Base-by-base conservation (phyloP, 306 rosid genomes). In the Cicer pinnatifidum region DNA sequence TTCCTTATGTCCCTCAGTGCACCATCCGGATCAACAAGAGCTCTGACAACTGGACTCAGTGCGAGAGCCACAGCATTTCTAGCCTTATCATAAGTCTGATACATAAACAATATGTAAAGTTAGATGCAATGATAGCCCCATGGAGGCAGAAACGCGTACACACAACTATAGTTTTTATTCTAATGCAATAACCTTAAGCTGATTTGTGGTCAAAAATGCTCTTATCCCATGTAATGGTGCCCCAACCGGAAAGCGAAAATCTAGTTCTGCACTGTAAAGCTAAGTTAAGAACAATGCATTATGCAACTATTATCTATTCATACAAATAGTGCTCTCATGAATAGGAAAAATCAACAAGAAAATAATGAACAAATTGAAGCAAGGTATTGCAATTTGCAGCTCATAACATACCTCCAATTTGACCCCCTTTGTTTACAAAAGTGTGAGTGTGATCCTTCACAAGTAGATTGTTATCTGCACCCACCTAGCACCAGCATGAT, bases 21-120 rank as follows among this genome's bases (percentile, higher is more conserved):
- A 72, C 89, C 99, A 86, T 94, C 97, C 63, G 99, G 96, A 81
- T 94, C 78, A 72, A 94, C 89, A 75, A 94, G 97, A 82, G 99
- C 97, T 84, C 44, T 91, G 70, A 94, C 99, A 82, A 94, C 97
- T 39, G 99, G 99, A 86, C 99, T 94, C 73, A 90, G 83, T 33
- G 97, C 97, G 58, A 94, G 97, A 75, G 99, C 99, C 79, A 94
- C 20, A 8, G 99, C 99, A 81, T 91, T 94, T 84, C 99, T 91
- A 79, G 97, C 99, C 84, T 91, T 94, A 76, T 94, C 97, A 80
- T 91, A 94, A 12, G 97, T 83, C 99, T 94, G 90, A 80, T 80
- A 20, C 47, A 64, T 69, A 58, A 75, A 59, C 35, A 84, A 53
- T 17, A 69, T 16, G 6, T 63, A 4, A 66, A 80, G 57, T 75